Evolutionary conservation across 2,329 filamentous ascomycete species (phyloP), one percentile per base, ranked within the genome.

Genomic region (Colletotrichum shisoi): DNA sequence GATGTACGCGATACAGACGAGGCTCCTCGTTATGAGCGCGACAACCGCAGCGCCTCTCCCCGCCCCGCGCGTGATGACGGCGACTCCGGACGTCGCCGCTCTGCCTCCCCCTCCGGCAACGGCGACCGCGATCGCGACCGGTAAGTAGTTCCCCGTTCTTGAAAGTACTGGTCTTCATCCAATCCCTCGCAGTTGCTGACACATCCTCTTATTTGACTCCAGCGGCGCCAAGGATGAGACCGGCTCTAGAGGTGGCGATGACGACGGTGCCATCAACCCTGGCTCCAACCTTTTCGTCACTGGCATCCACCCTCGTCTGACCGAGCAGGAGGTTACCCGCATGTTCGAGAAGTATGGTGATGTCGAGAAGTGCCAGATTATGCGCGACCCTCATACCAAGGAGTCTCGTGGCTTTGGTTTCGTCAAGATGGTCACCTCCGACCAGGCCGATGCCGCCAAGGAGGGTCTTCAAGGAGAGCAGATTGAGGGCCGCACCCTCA

Each of bases 211-310:
- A 52, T 65, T 8, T 15, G 19, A 53, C 15, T 15, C 9, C 21
- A 82, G 82, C 73, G 80, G 79, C 68, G 78, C 81, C 63, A 87
- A 87, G 75, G 85, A 85, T 62, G 82, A 84, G 52, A 82, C 82
- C 64, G 83, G 80, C 71, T 77, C 78, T 68, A 79, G 78, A 70
- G 82, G 83, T 45, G 82, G 83, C 46, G 92, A 87, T 69, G 93
- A 96, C 73, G 90, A 92, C 74, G 91, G 91, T 73, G 90, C 94
- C 70, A 78, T 91, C 76, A 99, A 99, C 82, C 91, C 93, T 70
- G 95, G 95, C 73, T 97, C 95, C 72, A 99, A 99, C 83, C 91
- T 99, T 68, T 99, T 99, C 79, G 95, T 99, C 72, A 99, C 95
- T 71, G 95, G 95, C 73, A 99, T 99, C 72, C 93, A 98, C 79